Base-by-base conservation (phyloP, 805 yeast species). In the Saccharomycopsis schoenii region DNA sequence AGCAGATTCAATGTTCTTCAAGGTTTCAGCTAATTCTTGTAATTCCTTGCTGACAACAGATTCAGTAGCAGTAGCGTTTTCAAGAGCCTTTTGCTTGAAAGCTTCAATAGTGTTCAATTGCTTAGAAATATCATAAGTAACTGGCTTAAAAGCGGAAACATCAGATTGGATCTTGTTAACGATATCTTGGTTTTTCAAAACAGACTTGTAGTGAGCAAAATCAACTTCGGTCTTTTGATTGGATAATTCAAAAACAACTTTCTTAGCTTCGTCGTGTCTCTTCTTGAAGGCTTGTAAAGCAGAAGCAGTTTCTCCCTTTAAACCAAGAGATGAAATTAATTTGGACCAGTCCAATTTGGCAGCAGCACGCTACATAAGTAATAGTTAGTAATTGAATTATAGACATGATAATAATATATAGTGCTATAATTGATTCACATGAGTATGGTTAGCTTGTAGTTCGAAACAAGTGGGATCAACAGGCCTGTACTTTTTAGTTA, bases 201-300 rank as follows among this genome's bases (percentile, higher is more conserved):
- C 79, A 21, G 86, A 77, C 73, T 85, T 87, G 85, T 92, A 94
- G 76, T 84, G 80, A 58, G 79, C 76, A 67, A 92, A 93, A 76
- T 93, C 97, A 66, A 94, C 90, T 47, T 77, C 78, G 62, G 89
- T 80, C 65, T 91, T 77, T 77, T 89, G 93, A 67, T 80, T 77
- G 72, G 84, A 79, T 68, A 93, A 80, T 66, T 84, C 86, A 68
- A 80, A 77, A 69, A 89, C 78, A 70, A 81, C 82, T 79, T 89
- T 86, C 80, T 91, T 88, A 68, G 98, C 98, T 75, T 94, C 98
- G 72, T 94, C 99, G 76, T 91, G 87, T 83, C 99, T 89, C 89
- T 94, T 93, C 79, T 92, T 92, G 87, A 94, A 94, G 37, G 96
- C 83, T 59, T 94, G 83, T 74, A 94, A 80, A 54, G 96, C 83